Conservation (phyloP, 225 moss, liverwort and hornwort species). For the Rhytidiadelphus loreus region DNA sequence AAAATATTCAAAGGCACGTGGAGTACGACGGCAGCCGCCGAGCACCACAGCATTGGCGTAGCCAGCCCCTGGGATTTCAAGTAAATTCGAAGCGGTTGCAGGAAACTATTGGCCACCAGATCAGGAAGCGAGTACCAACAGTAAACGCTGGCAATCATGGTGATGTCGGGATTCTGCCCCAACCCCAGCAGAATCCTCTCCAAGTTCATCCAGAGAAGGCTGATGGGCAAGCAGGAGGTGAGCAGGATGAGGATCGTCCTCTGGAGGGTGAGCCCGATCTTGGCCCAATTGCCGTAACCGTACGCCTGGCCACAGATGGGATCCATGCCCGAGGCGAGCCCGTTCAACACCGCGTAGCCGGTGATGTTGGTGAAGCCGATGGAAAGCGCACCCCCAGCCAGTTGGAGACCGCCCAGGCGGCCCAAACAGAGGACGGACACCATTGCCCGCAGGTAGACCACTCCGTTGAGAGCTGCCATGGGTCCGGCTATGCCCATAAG, state of each 20-base stretch:
- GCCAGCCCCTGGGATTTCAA: conserved; percentile 78
- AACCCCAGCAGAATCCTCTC: conserved; percentile 41
- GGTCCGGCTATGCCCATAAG: conserved; percentile 58
- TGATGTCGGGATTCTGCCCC: conserved; percentile 62
- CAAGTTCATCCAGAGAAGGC: conserved; percentile 68
- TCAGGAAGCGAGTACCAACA: conserved; percentile 82
- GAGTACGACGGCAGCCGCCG: conserved; percentile 37
- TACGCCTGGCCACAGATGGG: conserved; percentile 71
- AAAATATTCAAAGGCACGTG: conserved; percentile 65
- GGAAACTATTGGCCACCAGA: conserved; percentile 58
- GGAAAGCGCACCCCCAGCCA: conserved; percentile 74
- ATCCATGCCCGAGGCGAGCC: conserved; percentile 84
- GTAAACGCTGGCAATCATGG: conserved; percentile 56
- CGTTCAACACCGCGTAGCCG: conserved; percentile 75
- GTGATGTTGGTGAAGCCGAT: conserved; percentile 93
- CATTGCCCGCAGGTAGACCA: conserved; percentile 78
- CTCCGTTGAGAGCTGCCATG: conserved; percentile 57
- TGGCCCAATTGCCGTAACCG: conserved; percentile 66
- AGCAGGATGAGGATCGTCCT: conserved; percentile 76
- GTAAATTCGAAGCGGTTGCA: conserved; percentile 71
- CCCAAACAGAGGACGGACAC: conserved; percentile 76
- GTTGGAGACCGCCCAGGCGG: conserved; percentile 53
- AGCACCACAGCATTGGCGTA: conserved; percentile 86
- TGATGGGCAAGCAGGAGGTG: conserved; percentile 62
- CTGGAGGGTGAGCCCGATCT: conserved; percentile 68